A percentile compares a stretch with the other conserved stretches of the same genome.
phyloP scores from a whole-genome alignment of 1,284 basidiomycete genomes.

The Apiotrichum brassicae region DNA sequence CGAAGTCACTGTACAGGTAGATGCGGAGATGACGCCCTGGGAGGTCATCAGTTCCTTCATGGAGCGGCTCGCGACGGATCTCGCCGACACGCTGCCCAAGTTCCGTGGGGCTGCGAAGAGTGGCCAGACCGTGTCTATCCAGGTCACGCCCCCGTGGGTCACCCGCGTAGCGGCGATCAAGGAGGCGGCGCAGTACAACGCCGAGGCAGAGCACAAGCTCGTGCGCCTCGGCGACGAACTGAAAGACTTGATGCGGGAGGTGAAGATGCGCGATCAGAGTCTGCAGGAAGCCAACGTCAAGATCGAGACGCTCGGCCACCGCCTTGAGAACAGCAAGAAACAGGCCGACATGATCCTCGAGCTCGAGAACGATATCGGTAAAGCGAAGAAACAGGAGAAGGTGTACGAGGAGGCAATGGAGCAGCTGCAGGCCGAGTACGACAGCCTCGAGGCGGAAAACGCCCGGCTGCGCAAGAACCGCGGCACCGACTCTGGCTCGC shows the following conservation, averaged over 20 bases:
- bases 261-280: conserved; percentile 78
- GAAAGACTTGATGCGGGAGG: conserved; percentile 71
- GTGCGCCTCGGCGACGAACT: conserved; percentile 80
- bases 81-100: conserved; percentile 61
- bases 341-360: conserved; percentile 70
- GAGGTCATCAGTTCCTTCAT: conserved; percentile 67
- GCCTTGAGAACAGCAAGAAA: conserved; percentile 82
- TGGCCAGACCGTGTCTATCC: conserved; percentile 47
- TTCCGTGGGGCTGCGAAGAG: conserved; percentile 66
- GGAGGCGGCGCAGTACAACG: conserved; percentile 71
- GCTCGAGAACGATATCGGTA: conserved; percentile 71
- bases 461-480: conserved; percentile 66
- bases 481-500: conserved; percentile 28
- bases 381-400: conserved; percentile 76
- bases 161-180: conserved; percentile 81
- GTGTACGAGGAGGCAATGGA: conserved; percentile 90
- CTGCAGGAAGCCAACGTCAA: conserved; percentile 86
- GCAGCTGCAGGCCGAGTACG: conserved; percentile 81
- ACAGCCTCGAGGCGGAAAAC: conserved; percentile 79
- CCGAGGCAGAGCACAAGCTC: conserved; percentile 84
- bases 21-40: conserved; percentile 60
- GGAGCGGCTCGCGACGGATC: conserved; percentile 62
- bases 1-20: conserved; percentile 51
- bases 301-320: conserved; percentile 87
- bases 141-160: conserved; percentile 78